Conservation (phyloP, 176 grass and related monocot genomes). For the Elymus sibiricus region DNA sequence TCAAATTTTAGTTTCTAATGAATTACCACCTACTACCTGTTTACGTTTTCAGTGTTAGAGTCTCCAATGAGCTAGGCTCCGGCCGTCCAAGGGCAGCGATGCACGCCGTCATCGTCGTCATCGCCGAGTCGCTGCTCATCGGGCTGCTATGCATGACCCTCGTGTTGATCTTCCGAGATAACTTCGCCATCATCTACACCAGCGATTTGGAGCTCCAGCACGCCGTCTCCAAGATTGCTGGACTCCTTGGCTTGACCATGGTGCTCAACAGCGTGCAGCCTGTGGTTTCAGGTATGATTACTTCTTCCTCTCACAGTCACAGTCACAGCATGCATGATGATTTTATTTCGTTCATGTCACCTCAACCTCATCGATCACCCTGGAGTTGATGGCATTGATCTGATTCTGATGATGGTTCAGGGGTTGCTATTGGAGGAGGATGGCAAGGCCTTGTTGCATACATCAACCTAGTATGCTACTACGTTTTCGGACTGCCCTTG, state of each 20-base stretch:
- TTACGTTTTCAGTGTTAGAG: conserved; percentile 30
- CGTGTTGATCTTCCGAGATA: conserved; percentile 18
- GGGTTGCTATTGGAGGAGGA: conserved; percentile 53
- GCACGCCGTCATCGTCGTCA: conserved; percentile 41
- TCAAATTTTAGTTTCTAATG: not conserved
- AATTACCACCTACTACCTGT: not conserved
- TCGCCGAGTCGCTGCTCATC: conserved; percentile 36
- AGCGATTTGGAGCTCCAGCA: conserved; percentile 11
- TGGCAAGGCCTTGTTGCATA: conserved; percentile 68
- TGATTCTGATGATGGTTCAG: not conserved
- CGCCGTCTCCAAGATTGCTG: conserved; percentile 42
- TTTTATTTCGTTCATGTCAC: not conserved
- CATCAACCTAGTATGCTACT: conserved; percentile 68
- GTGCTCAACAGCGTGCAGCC: conserved; percentile 71
- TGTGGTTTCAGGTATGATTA: conserved; percentile 39
- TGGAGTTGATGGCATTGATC: not conserved
- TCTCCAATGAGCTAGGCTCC: conserved; percentile 55
- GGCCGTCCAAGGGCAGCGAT: conserved; percentile 35
- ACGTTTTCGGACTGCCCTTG: conserved; percentile 40
- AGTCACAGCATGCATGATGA: not conserved
- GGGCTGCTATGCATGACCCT: conserved; percentile 44
- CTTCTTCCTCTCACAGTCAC: not conserved
- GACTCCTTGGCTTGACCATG: conserved; percentile 50
- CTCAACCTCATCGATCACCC: not conserved
- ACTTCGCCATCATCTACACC: conserved; percentile 39